Percentiles rank a stretch among this genome's conserved stretches.
Evolutionary conservation across 352 stramenopile species (phyloP).

Genomic region (Globisporangium heterothallicum): DNA sequence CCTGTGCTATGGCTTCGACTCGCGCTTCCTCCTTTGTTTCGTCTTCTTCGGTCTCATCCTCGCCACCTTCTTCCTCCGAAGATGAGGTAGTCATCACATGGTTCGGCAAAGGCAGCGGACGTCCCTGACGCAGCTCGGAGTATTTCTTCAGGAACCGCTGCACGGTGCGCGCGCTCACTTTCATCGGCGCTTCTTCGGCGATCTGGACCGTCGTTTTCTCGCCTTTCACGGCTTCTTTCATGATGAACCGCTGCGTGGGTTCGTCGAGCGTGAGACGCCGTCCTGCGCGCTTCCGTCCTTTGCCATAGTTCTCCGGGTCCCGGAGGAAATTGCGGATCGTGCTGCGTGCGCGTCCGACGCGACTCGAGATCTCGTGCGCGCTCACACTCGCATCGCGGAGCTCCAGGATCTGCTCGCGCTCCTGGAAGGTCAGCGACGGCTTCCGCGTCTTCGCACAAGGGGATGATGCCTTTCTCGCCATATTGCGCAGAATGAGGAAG

Average conservation of each 20-base stretch:
- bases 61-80: not conserved
- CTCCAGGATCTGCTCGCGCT: constrained; percentile 7
- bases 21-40: not conserved
- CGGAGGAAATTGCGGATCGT: constrained; percentile 1
- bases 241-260: constrained; percentile 6
- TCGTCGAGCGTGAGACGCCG: constrained; percentile 4
- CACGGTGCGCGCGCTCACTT: constrained; percentile 5
- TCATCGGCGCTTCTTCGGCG: constrained; percentile 1
- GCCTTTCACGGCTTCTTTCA: constrained; percentile 4
- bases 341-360: not conserved
- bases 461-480: not conserved
- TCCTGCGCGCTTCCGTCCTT: not conserved
- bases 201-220: constrained; percentile 6
- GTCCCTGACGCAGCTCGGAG: constrained; percentile 2
- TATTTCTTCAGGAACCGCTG: constrained; percentile 5
- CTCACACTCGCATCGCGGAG: constrained; percentile 2
- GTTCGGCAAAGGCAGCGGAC: not conserved
- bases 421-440: constrained; percentile 2
- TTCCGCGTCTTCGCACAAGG: not conserved
- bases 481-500: not conserved
- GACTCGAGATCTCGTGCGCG: constrained; percentile 3
- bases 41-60: not conserved
- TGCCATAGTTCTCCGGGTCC: constrained; percentile 6
- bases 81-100: not conserved
- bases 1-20: not conserved